Evolutionary conservation across 495 filamentous ascomycete genomes (phyloP), one percentile per base, ranked within the genome.

Genomic region (Tuber calosporum): DNA sequence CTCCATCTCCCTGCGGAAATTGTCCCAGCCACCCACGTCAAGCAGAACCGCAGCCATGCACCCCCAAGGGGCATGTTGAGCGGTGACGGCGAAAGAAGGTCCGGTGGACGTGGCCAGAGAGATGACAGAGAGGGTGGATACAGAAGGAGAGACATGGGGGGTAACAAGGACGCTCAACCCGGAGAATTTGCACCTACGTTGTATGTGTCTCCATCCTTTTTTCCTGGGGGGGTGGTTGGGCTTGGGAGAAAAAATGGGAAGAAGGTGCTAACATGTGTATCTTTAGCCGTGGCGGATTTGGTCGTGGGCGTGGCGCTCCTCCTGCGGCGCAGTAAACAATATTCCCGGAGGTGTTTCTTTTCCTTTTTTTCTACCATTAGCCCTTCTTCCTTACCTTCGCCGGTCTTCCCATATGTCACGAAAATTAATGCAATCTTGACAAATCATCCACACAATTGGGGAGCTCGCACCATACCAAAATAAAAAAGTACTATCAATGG

Each of bases 1-100:
- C 94, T 98, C 79, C 95, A 99, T 88, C 91, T 98, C 81, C 95
- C 95, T 84, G 95, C 96, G 83, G 95, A 99, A 89, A 97, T 99
- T 84, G 95, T 99, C 80, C 95, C 95, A 73, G 93, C 95, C 79
- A 99, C 95, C 82, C 95, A 99, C 89, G 97, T 99, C 88, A 99
- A 99, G 91, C 93, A 97, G 88, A 93, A 97, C 88, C 93, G 96
- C 85, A 95, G 93, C 79, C 94, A 99, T 85, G 93, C 93, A 84
- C 96, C 96, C 82, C 95, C 95, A 79, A 93, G 94, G 82, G 95
- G 95, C 81, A 97, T 99, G 95, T 89, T 97, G 87, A 93, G 94
- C 83, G 93, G 91, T 84, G 95, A 96, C 81, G 85, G 86, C 78
- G 86, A 86, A 82, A 86, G 88, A 78, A 87, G 89, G 82, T 85